Conservation (phyloP, 2,329 filamentous ascomycete genomes). For the Cladosporium sp. region DNA sequence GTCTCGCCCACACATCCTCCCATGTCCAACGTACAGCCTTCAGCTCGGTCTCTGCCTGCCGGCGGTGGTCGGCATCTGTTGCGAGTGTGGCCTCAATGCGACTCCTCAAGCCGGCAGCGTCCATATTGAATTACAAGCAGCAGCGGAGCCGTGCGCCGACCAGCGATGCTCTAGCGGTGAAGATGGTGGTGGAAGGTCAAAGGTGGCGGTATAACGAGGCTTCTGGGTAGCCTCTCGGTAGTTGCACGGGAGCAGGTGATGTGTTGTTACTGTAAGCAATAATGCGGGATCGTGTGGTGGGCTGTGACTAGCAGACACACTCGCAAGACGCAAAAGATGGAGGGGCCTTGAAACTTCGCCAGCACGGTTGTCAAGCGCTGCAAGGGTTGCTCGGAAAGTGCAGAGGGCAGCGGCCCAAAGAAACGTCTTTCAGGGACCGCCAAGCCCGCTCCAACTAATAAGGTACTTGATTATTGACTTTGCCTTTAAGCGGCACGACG, state of each 20-base stretch:
- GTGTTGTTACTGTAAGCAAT: neutral
- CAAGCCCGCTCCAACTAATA: neutral
- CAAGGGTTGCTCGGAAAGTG: neutral
- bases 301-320: conserved; percentile 4
- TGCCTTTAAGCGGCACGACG: neutral
- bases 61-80: conserved; percentile 71
- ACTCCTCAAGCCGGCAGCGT: conserved; percentile 71
- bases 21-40: conserved; percentile 66
- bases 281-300: conserved; percentile 1
- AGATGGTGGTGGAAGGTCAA: neutral
- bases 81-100: conserved; percentile 76
- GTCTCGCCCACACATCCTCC: neutral
- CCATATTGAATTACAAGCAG: conserved; percentile 55
- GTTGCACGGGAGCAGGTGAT: neutral
- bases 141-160: conserved; percentile 8
- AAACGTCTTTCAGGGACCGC: neutral
- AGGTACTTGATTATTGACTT: no score
- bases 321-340: conserved; percentile 3
- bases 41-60: conserved; percentile 76
- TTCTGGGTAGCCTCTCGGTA: neutral
- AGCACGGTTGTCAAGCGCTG: conserved; percentile 3
- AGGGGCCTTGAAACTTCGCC: conserved; percentile 6
- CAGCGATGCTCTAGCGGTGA: neutral
- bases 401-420: neutral
- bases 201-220: neutral